Conservation (phyloP, 2,329 filamentous ascomycete genomes). For the Fusarium nelsonii region DNA sequence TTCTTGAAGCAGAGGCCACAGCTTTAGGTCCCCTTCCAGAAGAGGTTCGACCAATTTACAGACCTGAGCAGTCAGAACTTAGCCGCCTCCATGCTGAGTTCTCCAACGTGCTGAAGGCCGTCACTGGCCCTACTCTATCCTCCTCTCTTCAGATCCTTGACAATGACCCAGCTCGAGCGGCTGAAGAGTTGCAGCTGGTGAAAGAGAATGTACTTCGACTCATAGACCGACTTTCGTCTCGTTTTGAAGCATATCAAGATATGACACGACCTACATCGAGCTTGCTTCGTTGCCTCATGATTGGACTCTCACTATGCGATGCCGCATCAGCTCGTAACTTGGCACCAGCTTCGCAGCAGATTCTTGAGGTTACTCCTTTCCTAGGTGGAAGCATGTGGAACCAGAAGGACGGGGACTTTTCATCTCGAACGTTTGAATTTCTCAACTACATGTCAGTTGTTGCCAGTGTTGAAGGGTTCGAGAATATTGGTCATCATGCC, state of each 20-base stretch:
- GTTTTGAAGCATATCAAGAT: conserved; percentile 86
- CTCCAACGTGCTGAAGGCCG: conserved; percentile 76
- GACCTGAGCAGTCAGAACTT: conserved; percentile 77
- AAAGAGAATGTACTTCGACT: conserved; percentile 74
- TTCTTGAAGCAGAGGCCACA: conserved; percentile 72
- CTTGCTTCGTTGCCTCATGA: conserved; percentile 81
- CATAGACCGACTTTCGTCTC: conserved; percentile 73
- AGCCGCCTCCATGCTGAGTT: conserved; percentile 85
- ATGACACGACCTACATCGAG: conserved; percentile 82
- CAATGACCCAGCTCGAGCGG: conserved; percentile 37
- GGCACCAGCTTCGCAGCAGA: conserved; percentile 51
- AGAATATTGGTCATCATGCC: conserved; percentile 56
- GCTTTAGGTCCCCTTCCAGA: conserved; percentile 75
- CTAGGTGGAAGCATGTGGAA: conserved; percentile 61
- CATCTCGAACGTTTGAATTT: conserved; percentile 58
- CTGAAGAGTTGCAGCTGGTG: conserved; percentile 62
- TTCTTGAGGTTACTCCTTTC: conserved; percentile 67
- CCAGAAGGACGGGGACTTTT: conserved; percentile 35
- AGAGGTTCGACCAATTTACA: conserved; percentile 74
- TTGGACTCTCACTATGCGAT: conserved; percentile 76
- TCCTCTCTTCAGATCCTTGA: conserved; percentile 49
- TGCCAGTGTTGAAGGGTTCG: conserved; percentile 62
- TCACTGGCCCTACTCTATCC: conserved; percentile 63
- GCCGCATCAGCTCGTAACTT: conserved; percentile 58
- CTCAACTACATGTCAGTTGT: conserved; percentile 53